A percentile compares a stretch with the other conserved stretches of the same genome.
Evolutionary conservation across 306 rosid genomes (phyloP).

Genomic region (Citrullus amarus): DNA sequence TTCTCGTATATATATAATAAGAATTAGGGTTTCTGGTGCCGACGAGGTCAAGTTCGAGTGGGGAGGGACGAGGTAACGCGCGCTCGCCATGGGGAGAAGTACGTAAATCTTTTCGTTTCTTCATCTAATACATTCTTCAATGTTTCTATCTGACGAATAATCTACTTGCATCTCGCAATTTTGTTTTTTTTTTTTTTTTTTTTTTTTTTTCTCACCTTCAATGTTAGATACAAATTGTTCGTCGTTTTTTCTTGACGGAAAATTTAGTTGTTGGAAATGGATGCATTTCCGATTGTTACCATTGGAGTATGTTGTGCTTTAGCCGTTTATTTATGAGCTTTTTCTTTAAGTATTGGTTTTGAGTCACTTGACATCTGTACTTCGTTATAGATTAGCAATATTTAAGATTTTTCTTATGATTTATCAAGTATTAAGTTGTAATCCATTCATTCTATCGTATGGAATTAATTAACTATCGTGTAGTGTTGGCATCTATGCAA

Average conservation of each 20-base stretch:
- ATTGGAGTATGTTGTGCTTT: not conserved
- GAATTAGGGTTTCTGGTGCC: not conserved
- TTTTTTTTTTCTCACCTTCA: not conserved
- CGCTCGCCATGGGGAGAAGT: conserved; percentile 2
- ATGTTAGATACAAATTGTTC: not conserved
- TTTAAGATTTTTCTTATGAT: too few species aligned
- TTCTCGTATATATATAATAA: not conserved
- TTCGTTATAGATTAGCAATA: not conserved
- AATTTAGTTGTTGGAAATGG: not conserved
- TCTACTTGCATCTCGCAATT: not conserved
- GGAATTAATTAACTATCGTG: not conserved
- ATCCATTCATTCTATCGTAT: not conserved
- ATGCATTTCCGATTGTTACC: not conserved
- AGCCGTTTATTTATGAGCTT: not conserved
- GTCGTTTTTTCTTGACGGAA: not conserved
- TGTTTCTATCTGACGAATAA: not conserved
- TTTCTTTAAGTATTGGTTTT: not conserved
- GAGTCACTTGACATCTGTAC: too few species aligned
- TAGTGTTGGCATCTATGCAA: not conserved
- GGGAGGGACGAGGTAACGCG: not conserved
- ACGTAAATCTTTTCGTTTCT: not conserved
- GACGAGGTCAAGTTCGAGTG: not conserved
- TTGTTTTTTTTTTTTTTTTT: not conserved
- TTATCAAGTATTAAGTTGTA: not conserved
- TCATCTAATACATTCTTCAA: not conserved